Evolutionary conservation across 2,329 filamentous ascomycete genomes (phyloP), one percentile per base, ranked within the genome.

Genomic region (Aulographum hederae): DNA sequence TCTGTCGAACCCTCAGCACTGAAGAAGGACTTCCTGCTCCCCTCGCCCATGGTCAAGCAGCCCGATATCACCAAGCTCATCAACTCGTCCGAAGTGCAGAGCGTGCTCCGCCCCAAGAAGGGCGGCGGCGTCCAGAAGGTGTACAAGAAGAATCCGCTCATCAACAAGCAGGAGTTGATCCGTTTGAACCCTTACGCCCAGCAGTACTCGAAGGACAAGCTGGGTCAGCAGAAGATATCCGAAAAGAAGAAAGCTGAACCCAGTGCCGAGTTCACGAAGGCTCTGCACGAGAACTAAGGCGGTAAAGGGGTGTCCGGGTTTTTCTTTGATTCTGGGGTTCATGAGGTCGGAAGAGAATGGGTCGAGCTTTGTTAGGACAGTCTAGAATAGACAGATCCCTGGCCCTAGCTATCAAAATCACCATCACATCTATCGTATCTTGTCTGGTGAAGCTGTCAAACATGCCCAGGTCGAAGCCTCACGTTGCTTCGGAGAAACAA

Each of bases 91-190:
- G 89, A 98, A 69, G 78, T 95, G 61, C 89, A 98, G 77, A 80
- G 77, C 61, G 86, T 93, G 37, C 74, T 98, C 53, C 76, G 79
- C 50, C 82, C 78, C 39, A 82, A 85, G 61, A 89, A 85, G 71
- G 89, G 89, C 50, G 73, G 78, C 48, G 73, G 82, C 54, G 64
- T 74, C 55, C 91, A 84, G 63, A 94, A 94, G 75, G 82, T 93
- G 46, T 86, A 94, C 74, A 98, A 98, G 84, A 95, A 95, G 85
- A 98, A 98, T 74, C 89, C 89, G 53, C 84, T 98, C 48, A 71
- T 69, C 65, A 98, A 98, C 79, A 92, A 84, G 75, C 89, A 95
- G 73, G 78, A 98, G 46, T 73, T 94, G 63, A 79, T 98, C 57
- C 79, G 89, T 53, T 79, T 98, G 61, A 98, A 98, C 78, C 89